Conservation (phyloP, 768 basidiomycete species). For the Russula sp. region DNA sequence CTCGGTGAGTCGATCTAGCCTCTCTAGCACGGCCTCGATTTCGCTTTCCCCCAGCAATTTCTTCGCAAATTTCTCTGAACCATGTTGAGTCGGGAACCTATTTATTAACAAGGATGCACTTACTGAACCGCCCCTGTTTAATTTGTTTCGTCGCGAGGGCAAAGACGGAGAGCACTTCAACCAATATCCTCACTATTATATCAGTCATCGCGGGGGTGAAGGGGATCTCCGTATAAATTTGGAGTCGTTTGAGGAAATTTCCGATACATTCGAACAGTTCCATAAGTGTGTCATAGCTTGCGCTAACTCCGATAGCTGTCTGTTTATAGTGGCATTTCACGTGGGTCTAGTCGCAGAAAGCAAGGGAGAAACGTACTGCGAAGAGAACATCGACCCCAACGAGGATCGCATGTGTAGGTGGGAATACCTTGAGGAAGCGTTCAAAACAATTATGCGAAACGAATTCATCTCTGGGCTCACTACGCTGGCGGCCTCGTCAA, state of each 20-base stretch:
- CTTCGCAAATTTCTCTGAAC: background rate
- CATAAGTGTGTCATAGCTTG: slow-evolving; percentile 1
- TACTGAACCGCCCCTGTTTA: background rate
- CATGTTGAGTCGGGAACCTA: background rate
- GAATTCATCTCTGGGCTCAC: background rate
- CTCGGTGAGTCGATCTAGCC: no score
- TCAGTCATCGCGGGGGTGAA: background rate
- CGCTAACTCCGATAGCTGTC: background rate
- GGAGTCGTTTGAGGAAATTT: no score
- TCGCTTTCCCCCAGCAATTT: background rate
- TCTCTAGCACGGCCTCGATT: background rate
- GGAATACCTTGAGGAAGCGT: background rate
- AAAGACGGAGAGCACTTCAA: background rate
- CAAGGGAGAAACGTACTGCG: background rate
- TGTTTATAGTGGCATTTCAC: background rate
- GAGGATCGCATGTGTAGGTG: background rate
- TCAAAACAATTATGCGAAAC: no score
- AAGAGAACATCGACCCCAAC: background rate
- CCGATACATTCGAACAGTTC: background rate
- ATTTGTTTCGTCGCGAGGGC: slow-evolving; percentile 3
- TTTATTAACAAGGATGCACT: background rate
- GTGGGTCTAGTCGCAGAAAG: background rate
- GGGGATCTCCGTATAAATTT: no score
- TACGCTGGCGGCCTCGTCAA: background rate
- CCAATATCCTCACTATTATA: background rate